Evolutionary conservation across 179 eudicot genomes (phyloP).

Genomic region (Heliamphora pulchella): DNA sequence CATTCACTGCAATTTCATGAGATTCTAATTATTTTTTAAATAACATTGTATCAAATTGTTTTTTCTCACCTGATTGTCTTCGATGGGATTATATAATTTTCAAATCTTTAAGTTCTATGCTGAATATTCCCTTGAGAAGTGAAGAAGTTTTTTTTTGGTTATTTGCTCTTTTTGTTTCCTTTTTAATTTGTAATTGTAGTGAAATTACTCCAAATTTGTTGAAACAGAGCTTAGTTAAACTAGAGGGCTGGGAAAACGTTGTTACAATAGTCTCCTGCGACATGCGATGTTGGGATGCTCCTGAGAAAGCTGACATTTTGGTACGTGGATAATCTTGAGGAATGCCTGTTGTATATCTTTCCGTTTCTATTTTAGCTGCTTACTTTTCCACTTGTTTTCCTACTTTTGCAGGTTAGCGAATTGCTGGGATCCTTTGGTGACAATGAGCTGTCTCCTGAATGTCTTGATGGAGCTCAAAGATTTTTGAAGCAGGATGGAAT

Average conservation of each 20-base stretch:
- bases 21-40: no score
- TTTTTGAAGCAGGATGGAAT: conserved; percentile 87
- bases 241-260: conserved; percentile 85
- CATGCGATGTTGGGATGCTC: conserved; percentile 98
- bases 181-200: not conserved
- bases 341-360: not conserved
- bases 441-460: conserved; percentile 98
- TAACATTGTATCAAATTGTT: not conserved
- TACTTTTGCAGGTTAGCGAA: conserved; percentile 72
- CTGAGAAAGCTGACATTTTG: conserved; percentile 97
- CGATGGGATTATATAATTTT: not conserved
- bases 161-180: not conserved
- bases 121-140: no score
- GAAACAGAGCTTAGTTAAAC: conserved; percentile 80
- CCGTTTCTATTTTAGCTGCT: conserved; percentile 12
- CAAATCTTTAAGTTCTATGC: not conserved
- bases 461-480: conserved; percentile 95
- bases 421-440: conserved; percentile 96
- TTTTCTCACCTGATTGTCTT: not conserved
- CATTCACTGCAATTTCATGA: no score
- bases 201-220: conserved; percentile 12
- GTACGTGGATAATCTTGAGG: conserved; percentile 25
- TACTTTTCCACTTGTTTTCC: conserved; percentile 5
- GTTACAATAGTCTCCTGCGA: conserved; percentile 84
- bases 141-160: not conserved